Conservation (phyloP, 495 filamentous ascomycete genomes). For the Aspergillus homomorphus region DNA sequence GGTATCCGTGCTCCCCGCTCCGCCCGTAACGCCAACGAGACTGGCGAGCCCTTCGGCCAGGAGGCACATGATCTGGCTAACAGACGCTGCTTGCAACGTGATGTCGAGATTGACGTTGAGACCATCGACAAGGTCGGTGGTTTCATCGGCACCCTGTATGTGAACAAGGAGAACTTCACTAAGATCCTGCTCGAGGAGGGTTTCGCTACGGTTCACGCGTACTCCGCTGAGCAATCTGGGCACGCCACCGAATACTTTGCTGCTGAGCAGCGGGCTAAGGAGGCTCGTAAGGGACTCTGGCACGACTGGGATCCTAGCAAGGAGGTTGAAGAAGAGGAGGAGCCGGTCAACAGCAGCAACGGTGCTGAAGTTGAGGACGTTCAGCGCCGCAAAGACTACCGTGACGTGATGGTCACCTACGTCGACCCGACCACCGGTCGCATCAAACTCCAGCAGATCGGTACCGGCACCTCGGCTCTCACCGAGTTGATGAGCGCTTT, state of each 20-base stretch:
- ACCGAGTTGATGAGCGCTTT: slow-evolving; percentile 85
- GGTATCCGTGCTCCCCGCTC: slow-evolving; percentile 92
- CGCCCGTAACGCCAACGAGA: slow-evolving; percentile 74
- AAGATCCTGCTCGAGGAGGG: slow-evolving; percentile 94
- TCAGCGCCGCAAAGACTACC: slow-evolving; percentile 76
- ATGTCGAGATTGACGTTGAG: slow-evolving; percentile 94
- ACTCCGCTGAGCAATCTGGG: slow-evolving; percentile 93
- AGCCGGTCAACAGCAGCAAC: slow-evolving; percentile 43
- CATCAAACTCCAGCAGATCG: slow-evolving; percentile 86
- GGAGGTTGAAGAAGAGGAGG: slow-evolving; percentile 57
- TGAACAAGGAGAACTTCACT: slow-evolving; percentile 95
- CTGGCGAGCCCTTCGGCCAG: slow-evolving; percentile 88
- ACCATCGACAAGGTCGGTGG: slow-evolving; percentile 94
- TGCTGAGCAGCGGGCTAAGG: slow-evolving; percentile 84
- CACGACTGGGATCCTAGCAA: slow-evolving; percentile 87
- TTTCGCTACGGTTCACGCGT: slow-evolving; percentile 82
- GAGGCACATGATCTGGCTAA: slow-evolving; percentile 91
- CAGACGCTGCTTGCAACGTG: slow-evolving; percentile 84
- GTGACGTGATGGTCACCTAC: slow-evolving; percentile 86
- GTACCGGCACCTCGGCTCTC: slow-evolving; percentile 75
- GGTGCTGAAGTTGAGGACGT: slow-evolving; percentile 48
- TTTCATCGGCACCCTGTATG: slow-evolving; percentile 91
- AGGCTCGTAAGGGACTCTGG: slow-evolving; percentile 84
- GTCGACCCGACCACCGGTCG: slow-evolving; percentile 68
- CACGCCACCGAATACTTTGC: slow-evolving; percentile 83